Percentiles rank a stretch among this genome's conserved stretches.
Evolutionary conservation across 768 basidiomycete genomes (phyloP).

Genomic region (Rhodocollybia butyracea): DNA sequence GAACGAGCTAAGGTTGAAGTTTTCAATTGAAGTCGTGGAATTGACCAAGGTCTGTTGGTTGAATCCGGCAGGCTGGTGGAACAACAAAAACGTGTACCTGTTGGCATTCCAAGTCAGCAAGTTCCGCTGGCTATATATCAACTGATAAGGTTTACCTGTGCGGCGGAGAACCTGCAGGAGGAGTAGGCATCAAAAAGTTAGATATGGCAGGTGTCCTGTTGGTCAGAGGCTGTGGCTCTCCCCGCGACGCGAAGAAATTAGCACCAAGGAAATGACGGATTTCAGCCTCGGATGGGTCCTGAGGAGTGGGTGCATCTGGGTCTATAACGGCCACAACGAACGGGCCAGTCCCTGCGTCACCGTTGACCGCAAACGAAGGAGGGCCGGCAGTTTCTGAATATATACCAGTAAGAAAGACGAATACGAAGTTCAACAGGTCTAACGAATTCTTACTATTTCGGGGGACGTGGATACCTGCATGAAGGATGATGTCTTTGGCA

Average conservation of each 20-base stretch:
- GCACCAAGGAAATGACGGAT: slow-evolving; percentile 48
- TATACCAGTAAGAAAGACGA: not conserved
- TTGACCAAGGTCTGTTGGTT: slow-evolving; percentile 36
- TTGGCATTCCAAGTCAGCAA: no score
- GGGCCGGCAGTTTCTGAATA: slow-evolving; percentile 34
- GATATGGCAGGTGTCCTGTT: slow-evolving; percentile 41
- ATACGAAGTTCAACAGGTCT: no score
- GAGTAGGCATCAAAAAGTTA: slow-evolving; percentile 37
- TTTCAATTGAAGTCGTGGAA: slow-evolving; percentile 26
- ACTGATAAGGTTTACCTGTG: slow-evolving; percentile 30
- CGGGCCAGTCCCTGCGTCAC: slow-evolving; percentile 27
- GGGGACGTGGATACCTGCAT: slow-evolving; percentile 19
- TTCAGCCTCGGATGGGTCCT: slow-evolving; percentile 36
- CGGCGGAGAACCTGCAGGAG: slow-evolving; percentile 37
- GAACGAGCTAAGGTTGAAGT: slow-evolving; percentile 44
- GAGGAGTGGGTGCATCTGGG: slow-evolving; percentile 52
- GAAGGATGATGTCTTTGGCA: slow-evolving; percentile 19
- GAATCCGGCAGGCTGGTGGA: slow-evolving; percentile 40
- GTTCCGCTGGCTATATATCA: not conserved
- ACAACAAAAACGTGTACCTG: slow-evolving; percentile 48
- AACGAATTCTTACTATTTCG: slow-evolving; percentile 6
- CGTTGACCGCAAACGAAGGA: slow-evolving; percentile 28
- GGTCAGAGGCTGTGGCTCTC: slow-evolving; percentile 12
- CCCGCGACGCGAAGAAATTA: slow-evolving; percentile 23
- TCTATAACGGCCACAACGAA: slow-evolving; percentile 47